Conservation (phyloP, 2,329 filamentous ascomycete genomes). For the Aciculosporium take region DNA sequence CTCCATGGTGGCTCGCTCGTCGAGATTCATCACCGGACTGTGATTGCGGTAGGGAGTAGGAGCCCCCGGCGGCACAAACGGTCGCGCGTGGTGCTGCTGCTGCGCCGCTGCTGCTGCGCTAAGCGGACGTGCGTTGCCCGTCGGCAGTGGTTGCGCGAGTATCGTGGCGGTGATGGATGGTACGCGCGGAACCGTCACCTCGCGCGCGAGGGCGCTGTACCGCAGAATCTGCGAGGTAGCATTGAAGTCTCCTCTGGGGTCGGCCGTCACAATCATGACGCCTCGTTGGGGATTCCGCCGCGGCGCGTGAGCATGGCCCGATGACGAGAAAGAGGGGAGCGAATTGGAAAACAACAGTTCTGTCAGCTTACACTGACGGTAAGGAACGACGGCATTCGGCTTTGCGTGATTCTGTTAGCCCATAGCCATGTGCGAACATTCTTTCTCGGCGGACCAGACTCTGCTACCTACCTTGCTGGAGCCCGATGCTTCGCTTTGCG, state of each 20-base stretch:
- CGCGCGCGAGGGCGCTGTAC: slow-evolving; percentile 82
- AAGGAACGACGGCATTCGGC: slow-evolving; percentile 63
- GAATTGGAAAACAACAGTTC: slow-evolving; percentile 81
- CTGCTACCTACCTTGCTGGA: slow-evolving; percentile 52
- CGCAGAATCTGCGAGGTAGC: slow-evolving; percentile 91
- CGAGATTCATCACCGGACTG: slow-evolving; percentile 24
- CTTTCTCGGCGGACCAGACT: neutral
- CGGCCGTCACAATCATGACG: slow-evolving; percentile 92
- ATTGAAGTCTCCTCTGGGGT: slow-evolving; percentile 87
- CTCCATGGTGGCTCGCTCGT: slow-evolving; percentile 62
- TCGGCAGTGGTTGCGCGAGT: slow-evolving; percentile 21
- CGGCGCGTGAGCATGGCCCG: slow-evolving; percentile 20
- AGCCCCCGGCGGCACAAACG: slow-evolving; percentile 26
- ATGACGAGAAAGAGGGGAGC: slow-evolving; percentile 48
- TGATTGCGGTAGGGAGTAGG: slow-evolving; percentile 22
- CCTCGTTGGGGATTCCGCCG: slow-evolving; percentile 66
- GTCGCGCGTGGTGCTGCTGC: slow-evolving; percentile 19
- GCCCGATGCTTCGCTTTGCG: slow-evolving; percentile 69
- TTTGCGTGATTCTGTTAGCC: slow-evolving; percentile 16
- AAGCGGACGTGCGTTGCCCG: slow-evolving; percentile 16
- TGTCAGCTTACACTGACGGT: slow-evolving; percentile 72
- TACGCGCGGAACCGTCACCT: slow-evolving; percentile 81
- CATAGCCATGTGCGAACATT: neutral
- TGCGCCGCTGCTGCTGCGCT: slow-evolving; percentile 14
- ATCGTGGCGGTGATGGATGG: slow-evolving; percentile 71